phyloP scores from a whole-genome alignment of 108 stramenopile genomes.

The Nitzschia sp. region DNA sequence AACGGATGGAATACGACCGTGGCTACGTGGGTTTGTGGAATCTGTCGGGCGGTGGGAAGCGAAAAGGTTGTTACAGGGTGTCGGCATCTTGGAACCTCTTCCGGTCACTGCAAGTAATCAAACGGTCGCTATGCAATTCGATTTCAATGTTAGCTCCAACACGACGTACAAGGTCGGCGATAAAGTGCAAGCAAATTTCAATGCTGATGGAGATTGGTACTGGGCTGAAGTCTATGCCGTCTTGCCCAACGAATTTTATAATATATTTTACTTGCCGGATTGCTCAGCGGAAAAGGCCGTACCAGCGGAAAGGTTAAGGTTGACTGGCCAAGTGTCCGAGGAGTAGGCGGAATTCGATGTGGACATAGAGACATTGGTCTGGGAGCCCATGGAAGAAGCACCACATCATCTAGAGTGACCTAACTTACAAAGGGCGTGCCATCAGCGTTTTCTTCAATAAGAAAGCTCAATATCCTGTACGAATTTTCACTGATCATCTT shows the following conservation, averaged over 20 bases:
- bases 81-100: conserved; percentile 10
- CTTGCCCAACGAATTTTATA: conserved; percentile 15
- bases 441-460: background rate
- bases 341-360: no score
- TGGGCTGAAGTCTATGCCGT: conserved; percentile 14
- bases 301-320: background rate
- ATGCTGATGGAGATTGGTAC: conserved; percentile 20
- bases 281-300: conserved; percentile 25
- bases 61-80: background rate
- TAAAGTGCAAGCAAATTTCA: conserved; percentile 22
- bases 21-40: conserved; percentile 21
- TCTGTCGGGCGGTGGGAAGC: conserved; percentile 14
- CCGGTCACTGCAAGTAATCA: background rate
- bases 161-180: conserved; percentile 21
- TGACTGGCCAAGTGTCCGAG: background rate
- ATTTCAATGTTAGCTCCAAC: background rate
- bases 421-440: no score
- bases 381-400: no score
- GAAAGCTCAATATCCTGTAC: conserved; percentile 9
- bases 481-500: conserved; percentile 16
- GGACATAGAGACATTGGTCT: no score
- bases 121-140: background rate
- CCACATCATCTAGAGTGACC: no score
- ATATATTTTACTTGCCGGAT: conserved; percentile 18
- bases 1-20: conserved; percentile 5